Base-by-base conservation (phyloP, 2,329 filamentous ascomycete species). In the Tolypocladium pustulatum region DNA sequence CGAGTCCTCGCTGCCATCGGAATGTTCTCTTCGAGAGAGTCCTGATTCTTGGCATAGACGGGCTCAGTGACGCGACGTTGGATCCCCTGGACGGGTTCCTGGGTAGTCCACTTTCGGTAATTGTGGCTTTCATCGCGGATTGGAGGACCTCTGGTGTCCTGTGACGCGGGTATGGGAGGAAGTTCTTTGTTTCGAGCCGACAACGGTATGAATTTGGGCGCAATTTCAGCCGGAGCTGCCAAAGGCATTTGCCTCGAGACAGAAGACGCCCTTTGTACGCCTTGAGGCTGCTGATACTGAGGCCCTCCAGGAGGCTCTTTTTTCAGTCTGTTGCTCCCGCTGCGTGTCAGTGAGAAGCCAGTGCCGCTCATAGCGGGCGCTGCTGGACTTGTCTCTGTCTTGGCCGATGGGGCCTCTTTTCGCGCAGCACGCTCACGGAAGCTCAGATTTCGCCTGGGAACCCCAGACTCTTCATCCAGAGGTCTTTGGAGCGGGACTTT, bases 371-470 rank as follows among this genome's bases (percentile, higher is more conserved):
- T 66, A 4, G 70, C 66, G 17, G 66, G 65, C 32, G 66, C 60
- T 3, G 75, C 66, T 54, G 65, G 63, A n/a, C 30, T 46, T 8
- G 62, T 57, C 20, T 65, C 64, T 4, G 66, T 68, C 32, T 65
- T 69, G 3, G 73, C 69, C 12, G 73, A 62, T 20, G 70, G 68
- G 46, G 74, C 64, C 25, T 79, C 76, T 55, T 75, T 75, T 61
- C 74, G 75, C 3, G 73, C 76, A 8, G 82, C 76, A 57, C 81
- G 78, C 62, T 86, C 83, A n/a, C 82, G 80, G 69, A 84, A 83
- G 69, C 83, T 86, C 46, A 83, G 66, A 56, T 83, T 82, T 55
- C 82, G 78, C 66, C 80, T 78, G 4, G 81, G 79, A 20, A 77
- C 65, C 17, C 69, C 71, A 10, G 72, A 67, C 9, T 64, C 61